Base-by-base conservation (phyloP, 148 eudicot genomes). In the Selenicereus undatus region DNA sequence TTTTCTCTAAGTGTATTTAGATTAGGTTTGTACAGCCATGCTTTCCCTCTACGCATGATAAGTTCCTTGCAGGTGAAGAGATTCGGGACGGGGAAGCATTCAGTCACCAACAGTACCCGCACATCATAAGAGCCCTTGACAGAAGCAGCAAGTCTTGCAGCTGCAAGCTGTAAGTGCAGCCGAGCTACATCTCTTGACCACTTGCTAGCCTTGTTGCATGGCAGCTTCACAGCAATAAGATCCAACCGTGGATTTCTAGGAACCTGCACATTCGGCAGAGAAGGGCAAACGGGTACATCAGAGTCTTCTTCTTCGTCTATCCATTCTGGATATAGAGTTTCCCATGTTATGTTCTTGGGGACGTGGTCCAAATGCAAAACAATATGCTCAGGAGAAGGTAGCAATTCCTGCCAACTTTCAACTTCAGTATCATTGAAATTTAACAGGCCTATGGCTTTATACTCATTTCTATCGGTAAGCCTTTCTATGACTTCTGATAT, bases 261-360 rank as follows among this genome's bases (percentile, higher is more conserved):
- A 66, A 84, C 86, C 82, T 82, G 88, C 81, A 91, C 77, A 65
- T 83, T 88, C 11, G 99, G 97, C 30, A 95, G 76, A 64, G 85
- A 74, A 51, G 96, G 97, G 70, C 98, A 95, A 70, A 65, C 80
- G 73, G 97, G 99, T 73, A 93, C 78, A 64, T 91, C 99, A 78
- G 86, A 87, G 74, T 95, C 97, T 82, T 91, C 92, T 86, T 93
- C 97, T 84, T 95, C 99, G 27, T 95, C 99, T 71, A 95, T 90
- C 99, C 99, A 95, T 86, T 95, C 99, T 79, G 99, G 99, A 85
- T 88, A 95, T 32, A 95, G 84, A 29, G 93, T 80, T 78, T 91
- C 97, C 99, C 99, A 95, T 11, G 97, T 91, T 18, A 95, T 45
- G 81, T 86, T 87, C 20, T 62, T 80, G 0, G 93, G 82, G 81